These are phyloP conservation scores for Sophora flavescens DNA, from an alignment of 306 rosid genomes.

Conservation along the genomic window DNA sequence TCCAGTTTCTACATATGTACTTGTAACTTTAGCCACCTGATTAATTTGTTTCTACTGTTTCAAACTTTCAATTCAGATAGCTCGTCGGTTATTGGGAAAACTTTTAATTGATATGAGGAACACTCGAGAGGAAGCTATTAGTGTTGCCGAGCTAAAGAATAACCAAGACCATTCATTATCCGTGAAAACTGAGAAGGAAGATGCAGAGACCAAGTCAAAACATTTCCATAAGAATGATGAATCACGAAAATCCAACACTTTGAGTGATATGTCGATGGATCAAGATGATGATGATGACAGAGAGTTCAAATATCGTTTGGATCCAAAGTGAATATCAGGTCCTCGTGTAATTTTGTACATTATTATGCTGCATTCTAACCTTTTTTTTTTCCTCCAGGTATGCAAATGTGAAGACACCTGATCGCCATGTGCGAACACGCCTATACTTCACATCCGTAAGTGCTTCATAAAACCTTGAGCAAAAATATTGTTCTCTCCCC, in stretches of 20 bases:
- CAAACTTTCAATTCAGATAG: constrained; percentile 78
- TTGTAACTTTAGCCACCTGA: constrained; percentile 35
- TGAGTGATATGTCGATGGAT: constrained; percentile 70
- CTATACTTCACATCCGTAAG: constrained; percentile 97
- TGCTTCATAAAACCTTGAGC: constrained; percentile 39
- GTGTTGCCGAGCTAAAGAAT: constrained; percentile 83
- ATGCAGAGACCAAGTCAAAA: constrained; percentile 63
- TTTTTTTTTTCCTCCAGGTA: constrained; percentile 66
- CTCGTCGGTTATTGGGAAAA: constrained; percentile 97
- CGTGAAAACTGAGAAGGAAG: constrained; percentile 61
- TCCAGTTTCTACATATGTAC: neutral
- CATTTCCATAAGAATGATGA: constrained; percentile 71
- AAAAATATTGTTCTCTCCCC: neutral
- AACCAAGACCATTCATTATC: constrained; percentile 61
- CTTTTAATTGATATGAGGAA: constrained; percentile 92
- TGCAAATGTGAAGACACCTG: constrained; percentile 97
- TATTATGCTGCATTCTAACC: constrained; percentile 31
- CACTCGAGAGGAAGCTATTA: constrained; percentile 96
- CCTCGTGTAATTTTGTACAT: constrained; percentile 27
- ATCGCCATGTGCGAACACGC: constrained; percentile 97
- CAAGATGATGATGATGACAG: constrained; percentile 95
- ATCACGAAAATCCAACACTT: constrained; percentile 53
- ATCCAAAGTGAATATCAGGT: constrained; percentile 74
- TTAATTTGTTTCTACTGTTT: constrained; percentile 43
- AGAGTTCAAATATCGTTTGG: constrained; percentile 96